phyloP scores from a whole-genome alignment of 169 alveolate species.

The Plasmodium ovale region DNA sequence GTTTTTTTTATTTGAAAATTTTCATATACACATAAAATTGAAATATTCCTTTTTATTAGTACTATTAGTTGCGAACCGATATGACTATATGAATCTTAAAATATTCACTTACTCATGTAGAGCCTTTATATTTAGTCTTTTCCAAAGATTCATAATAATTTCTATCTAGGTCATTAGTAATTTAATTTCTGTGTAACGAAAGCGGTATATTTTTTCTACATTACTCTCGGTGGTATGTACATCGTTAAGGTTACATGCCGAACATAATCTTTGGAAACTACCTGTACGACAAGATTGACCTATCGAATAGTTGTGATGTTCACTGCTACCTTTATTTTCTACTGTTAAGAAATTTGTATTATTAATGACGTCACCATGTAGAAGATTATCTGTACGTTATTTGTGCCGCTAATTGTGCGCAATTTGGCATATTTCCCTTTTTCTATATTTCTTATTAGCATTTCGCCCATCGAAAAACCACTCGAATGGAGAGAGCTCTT shows the following conservation, averaged over 20 bases:
- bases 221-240: constrained; percentile 79
- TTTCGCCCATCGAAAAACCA: constrained; percentile 21
- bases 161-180: constrained; percentile 78
- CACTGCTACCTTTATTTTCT: constrained; percentile 83
- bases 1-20: constrained; percentile 50
- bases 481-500: constrained; percentile 19
- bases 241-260: constrained; percentile 83
- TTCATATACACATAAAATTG: constrained; percentile 49
- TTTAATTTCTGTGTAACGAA: constrained; percentile 71
- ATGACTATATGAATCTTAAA: constrained; percentile 29
- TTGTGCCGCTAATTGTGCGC: too few relatives aligned
- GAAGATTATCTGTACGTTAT: not conserved
- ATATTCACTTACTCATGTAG: constrained; percentile 55
- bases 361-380: constrained; percentile 13
- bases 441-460: constrained; percentile 41
- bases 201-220: constrained; percentile 82
- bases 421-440: too few relatives aligned
- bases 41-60: constrained; percentile 34
- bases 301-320: constrained; percentile 84
- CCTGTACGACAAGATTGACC: constrained; percentile 85
- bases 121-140: constrained; percentile 83
- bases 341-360: constrained; percentile 56
- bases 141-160: constrained; percentile 79
- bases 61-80: constrained; percentile 34
- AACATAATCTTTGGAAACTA: constrained; percentile 80